phyloP scores from a whole-genome alignment of 306 rosid species.

The Quercus berberidifolia region DNA sequence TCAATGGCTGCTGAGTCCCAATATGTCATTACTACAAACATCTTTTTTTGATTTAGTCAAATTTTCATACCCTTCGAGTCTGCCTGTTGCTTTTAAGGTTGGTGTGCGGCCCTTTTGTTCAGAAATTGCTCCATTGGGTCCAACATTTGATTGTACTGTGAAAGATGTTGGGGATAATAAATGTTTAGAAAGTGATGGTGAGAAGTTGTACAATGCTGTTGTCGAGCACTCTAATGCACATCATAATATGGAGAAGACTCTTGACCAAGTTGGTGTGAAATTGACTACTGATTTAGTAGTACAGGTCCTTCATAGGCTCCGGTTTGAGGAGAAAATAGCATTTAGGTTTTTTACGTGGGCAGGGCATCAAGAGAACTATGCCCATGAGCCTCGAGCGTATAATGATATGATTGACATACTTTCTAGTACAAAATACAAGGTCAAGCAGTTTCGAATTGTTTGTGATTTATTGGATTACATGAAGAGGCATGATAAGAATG shows the following conservation, averaged over 20 bases:
- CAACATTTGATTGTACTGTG: slow-evolving; percentile 18
- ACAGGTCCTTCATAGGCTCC: slow-evolving; percentile 55
- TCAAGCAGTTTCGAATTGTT: slow-evolving; percentile 80
- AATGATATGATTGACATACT: slow-evolving; percentile 83
- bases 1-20: too few species aligned
- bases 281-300: slow-evolving; percentile 68
- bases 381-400: slow-evolving; percentile 60
- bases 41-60: slow-evolving; percentile 23
- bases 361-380: slow-evolving; percentile 68
- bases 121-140: slow-evolving; percentile 22
- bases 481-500: slow-evolving; percentile 71
- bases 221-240: slow-evolving; percentile 52
- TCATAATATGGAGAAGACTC: slow-evolving; percentile 59
- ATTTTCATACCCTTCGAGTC: slow-evolving; percentile 21
- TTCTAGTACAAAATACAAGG: slow-evolving; percentile 69
- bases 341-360: slow-evolving; percentile 90
- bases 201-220: slow-evolving; percentile 38
- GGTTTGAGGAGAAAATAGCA: slow-evolving; percentile 81
- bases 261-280: slow-evolving; percentile 40
- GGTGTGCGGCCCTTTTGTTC: slow-evolving; percentile 43
- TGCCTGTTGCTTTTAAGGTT: not conserved
- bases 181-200: slow-evolving; percentile 33
- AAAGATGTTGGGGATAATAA: slow-evolving; percentile 13
- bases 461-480: slow-evolving; percentile 79
- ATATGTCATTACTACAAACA: not conserved